A percentile compares a stretch with the other conserved stretches of the same genome.
Conservation (phyloP, 2,329 filamentous ascomycete species). For the Acephala macrosclerotiorum region DNA sequence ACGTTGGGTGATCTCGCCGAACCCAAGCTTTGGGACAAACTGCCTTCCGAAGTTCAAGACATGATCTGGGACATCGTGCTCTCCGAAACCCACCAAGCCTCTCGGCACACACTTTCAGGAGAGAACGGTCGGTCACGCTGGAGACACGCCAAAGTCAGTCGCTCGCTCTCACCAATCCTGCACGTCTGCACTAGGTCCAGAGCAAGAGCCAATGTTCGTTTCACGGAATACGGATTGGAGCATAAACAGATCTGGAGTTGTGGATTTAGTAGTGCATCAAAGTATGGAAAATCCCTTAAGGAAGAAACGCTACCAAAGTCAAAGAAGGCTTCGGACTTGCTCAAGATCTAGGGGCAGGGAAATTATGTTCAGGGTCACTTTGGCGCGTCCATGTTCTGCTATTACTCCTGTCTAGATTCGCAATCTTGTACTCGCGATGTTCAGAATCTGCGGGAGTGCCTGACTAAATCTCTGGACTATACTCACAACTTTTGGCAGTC, state of each 20-base stretch:
- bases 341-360: too few relatives aligned
- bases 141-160: background rate
- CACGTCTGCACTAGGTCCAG: background rate
- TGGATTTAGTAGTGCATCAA: background rate
- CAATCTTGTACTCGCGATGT: too few relatives aligned
- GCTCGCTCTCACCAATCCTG: background rate
- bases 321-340: background rate
- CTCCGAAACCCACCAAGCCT: background rate
- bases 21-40: background rate
- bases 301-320: background rate
- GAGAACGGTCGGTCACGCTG: background rate
- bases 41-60: background rate
- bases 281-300: background rate
- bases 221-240: background rate
- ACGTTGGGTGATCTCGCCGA: background rate
- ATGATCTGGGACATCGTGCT: background rate
- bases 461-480: too few relatives aligned
- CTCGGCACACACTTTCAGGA: background rate
- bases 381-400: too few relatives aligned
- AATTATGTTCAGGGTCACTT: too few relatives aligned
- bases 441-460: too few relatives aligned
- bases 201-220: background rate
- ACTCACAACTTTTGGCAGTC: too few relatives aligned
- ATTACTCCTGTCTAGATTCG: too few relatives aligned
- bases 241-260: background rate